Conservation (phyloP, 495 filamentous ascomycete species). For the Cudoniella acicularis region DNA sequence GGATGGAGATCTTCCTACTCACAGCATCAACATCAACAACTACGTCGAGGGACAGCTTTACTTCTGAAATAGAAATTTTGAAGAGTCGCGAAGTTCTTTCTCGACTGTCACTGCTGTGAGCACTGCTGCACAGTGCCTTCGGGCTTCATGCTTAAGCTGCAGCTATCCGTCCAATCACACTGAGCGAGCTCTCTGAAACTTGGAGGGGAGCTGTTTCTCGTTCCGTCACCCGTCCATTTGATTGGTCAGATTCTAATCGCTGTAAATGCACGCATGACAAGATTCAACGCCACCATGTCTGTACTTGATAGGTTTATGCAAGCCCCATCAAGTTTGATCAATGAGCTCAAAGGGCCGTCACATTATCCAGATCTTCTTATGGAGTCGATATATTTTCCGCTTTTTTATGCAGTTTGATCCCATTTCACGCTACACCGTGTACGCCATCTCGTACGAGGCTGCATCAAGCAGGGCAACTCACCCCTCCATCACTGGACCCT, state of each 20-base stretch:
- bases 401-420: not conserved
- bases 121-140: too few species aligned
- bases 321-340: not conserved
- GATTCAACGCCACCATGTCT: not conserved
- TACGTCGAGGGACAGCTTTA: too few species aligned
- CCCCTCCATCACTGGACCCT: not conserved
- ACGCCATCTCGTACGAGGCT: not conserved
- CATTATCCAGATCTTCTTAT: not conserved
- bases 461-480: not conserved
- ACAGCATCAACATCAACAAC: not conserved
- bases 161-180: too few species aligned
- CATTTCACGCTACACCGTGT: slow-evolving; percentile 6
- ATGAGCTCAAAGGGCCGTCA: not conserved
- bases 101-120: too few species aligned
- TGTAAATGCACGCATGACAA: not conserved
- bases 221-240: not conserved
- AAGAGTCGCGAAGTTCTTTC: too few species aligned
- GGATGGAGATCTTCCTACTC: slow-evolving; percentile 20
- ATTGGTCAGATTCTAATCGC: not conserved
- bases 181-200: too few species aligned
- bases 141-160: too few species aligned
- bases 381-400: not conserved
- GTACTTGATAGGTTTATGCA: not conserved
- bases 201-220: too few species aligned
- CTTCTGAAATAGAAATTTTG: too few species aligned